A percentile compares a stretch with the other conserved stretches of the same genome.
Conservation (phyloP, 164 flowering plant species). For the Stephania yunnanensis region DNA sequence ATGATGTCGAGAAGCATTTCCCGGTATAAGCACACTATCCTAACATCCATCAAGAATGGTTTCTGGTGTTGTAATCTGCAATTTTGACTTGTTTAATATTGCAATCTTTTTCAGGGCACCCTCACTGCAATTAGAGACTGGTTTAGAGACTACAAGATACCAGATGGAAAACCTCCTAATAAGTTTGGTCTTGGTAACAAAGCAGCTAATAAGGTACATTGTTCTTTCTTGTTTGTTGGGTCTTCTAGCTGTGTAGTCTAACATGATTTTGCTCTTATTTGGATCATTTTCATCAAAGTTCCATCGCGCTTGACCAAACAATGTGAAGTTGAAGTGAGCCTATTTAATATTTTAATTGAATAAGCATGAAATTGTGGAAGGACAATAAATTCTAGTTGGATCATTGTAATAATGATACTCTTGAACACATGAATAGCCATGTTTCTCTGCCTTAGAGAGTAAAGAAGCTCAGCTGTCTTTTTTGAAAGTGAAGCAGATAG, state of each 20-base stretch:
- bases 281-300: too few species aligned
- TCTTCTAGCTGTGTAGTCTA: neutral
- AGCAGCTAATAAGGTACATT: slow-evolving; percentile 81
- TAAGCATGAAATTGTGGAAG: too few species aligned
- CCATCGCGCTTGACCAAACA: too few species aligned
- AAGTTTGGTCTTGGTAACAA: slow-evolving; percentile 94
- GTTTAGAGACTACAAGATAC: slow-evolving; percentile 98
- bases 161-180: slow-evolving; percentile 97
- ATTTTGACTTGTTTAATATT: neutral
- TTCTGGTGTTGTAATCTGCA: neutral
- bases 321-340: too few species aligned
- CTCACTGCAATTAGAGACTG: slow-evolving; percentile 93
- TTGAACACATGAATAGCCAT: too few species aligned
- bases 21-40: slow-evolving; percentile 46
- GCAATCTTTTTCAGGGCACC: slow-evolving; percentile 58
- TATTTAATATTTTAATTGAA: too few species aligned
- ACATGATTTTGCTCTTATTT: too few species aligned
- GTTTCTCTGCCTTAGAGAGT: too few species aligned
- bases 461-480: too few species aligned
- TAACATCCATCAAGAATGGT: neutral
- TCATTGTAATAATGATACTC: too few species aligned
- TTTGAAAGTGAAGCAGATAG: too few species aligned
- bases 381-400: too few species aligned
- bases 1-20: slow-evolving; percentile 93
- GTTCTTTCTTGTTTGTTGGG: neutral